Evolutionary conservation across 2,329 filamentous ascomycete genomes (phyloP), one percentile per base, ranked within the genome.

Genomic region (Macrophomina phaseolina): DNA sequence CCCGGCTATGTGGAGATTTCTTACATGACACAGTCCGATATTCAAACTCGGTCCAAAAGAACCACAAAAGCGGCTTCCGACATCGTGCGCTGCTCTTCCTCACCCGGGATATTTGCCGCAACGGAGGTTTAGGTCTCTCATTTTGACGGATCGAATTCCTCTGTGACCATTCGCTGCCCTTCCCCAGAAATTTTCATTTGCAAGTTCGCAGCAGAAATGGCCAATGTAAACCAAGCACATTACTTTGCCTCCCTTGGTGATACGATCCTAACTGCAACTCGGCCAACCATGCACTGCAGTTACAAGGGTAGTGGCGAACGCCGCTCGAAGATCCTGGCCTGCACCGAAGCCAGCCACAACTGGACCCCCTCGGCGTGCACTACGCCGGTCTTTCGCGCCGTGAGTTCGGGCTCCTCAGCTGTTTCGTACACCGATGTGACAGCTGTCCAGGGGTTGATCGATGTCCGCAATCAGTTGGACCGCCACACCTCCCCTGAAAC

Each of bases 121-220:
- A 18, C 18, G 1, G 45, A 48, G 16, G 45, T 18, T 5, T 48
- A 48, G 16, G 18, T 48, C 45, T 48, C 45, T 3, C 16, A 48
- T 18, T n/a, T 48, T 8, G 45, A 48, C 45, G 45, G 45, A 3
- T 48, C 45, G 16, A 48, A 48, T 18, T 8, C 18, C 45, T 48
- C 45, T 8, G 18, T 48, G 5, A 4, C 45, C 7, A 23, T 18
- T 8, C 45, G 4, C 14, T 48, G 16, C 2, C 16, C 45, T 1
- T 18, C 53, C 93, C 94, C 0, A 18, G 94, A 94, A 53, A 86
- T 98, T 70, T 97, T 97, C 81, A 96, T 97, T 74, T 97, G 97
- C 81, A 89, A 93, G 51, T 97, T 97, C 79, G 90, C 90, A 0
- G 93, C 97, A 80, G 91, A 92, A 52, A 96, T 96, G 84, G 96